phyloP scores from a whole-genome alignment of 495 filamentous ascomycete genomes.

The Tuber microsphaerosporum region DNA sequence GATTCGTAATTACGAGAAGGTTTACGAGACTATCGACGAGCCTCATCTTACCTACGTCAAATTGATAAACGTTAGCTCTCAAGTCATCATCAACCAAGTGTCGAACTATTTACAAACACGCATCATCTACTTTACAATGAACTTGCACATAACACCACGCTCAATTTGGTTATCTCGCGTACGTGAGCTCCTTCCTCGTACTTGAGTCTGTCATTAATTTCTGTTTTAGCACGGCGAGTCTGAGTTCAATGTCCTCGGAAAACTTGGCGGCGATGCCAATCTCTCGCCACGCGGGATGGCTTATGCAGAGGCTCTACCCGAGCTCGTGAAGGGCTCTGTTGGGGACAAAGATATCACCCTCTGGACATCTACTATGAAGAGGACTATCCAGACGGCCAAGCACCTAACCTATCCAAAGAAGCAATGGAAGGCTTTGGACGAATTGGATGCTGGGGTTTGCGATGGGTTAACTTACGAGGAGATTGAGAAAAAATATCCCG shows the following conservation, averaged over 20 bases:
- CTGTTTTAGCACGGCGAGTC: slow-evolving; percentile 78
- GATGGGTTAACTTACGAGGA: slow-evolving; percentile 92
- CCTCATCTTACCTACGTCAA: slow-evolving; percentile 84
- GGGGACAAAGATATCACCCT: slow-evolving; percentile 63
- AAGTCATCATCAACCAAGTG: slow-evolving; percentile 95
- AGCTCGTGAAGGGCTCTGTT: slow-evolving; percentile 70
- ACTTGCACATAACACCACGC: slow-evolving; percentile 92
- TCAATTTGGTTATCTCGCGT: slow-evolving; percentile 96
- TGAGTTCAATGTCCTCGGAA: slow-evolving; percentile 74
- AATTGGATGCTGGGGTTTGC: slow-evolving; percentile 92
- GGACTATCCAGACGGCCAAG: slow-evolving; percentile 84
- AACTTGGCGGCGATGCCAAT: slow-evolving; percentile 84
- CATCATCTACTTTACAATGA: slow-evolving; percentile 96
- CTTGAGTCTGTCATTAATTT: slow-evolving; percentile 24
- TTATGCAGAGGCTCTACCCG: slow-evolving; percentile 75
- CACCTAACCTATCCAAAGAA: slow-evolving; percentile 82
- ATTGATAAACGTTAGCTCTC: slow-evolving; percentile 88
- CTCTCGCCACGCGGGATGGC: slow-evolving; percentile 79
- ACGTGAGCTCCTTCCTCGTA: slow-evolving; percentile 42
- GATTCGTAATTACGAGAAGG: slow-evolving; percentile 93
- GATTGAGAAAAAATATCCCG: slow-evolving; percentile 81
- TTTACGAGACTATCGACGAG: slow-evolving; percentile 88
- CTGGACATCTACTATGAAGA: slow-evolving; percentile 91
- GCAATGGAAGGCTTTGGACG: slow-evolving; percentile 97
- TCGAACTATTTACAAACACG: slow-evolving; percentile 93